Base-by-base conservation (phyloP, 257 asterid genomes). In the Solanum sitiens region DNA sequence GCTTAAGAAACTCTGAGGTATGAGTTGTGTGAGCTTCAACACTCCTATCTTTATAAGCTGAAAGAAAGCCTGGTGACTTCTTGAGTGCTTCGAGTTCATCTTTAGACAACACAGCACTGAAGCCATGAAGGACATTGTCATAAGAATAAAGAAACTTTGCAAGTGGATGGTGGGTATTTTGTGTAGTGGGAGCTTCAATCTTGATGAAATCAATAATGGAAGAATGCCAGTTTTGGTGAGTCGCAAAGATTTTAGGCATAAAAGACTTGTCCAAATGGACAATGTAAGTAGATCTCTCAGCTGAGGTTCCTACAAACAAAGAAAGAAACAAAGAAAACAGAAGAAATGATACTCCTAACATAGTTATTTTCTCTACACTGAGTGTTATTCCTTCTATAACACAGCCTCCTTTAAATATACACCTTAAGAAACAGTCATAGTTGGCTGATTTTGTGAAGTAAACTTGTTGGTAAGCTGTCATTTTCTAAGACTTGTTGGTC, bases 171-270 rank as follows among this genome's bases (percentile, higher is more conserved):
- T 80, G 27, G 4, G 0, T 7, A 47, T 80, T 80, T 47, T 3
- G 18, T 9, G 45, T 8, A 18, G 85, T 47, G 44, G 68, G 11
- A 47, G 7, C 20, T 5, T 47, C 68, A 80, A 80, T 47, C 44
- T 50, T 80, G 85, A 47, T 80, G 85, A 15, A 50, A 6, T 50
- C 11, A 50, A 80, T 50, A 35, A 44, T 45, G 77, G 73, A 40
- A 1, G 53, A 53, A 50, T 87, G 86, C 91, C 91, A 89, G 3
- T 87, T 65, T n/a, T 89, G 56, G 21, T 85, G 88, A 39, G 16
- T 77, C 7, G 88, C 32, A 45, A 84, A 89, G 7, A 73, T 53
- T 30, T 79, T 89, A 14, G 91, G 91, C 89, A 89, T 89, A 71
- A 83, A 27, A 82, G 87, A 87, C 6, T 56, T 85, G 32, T 89